Conservation (phyloP, 768 basidiomycete genomes). For the Neoboletus brunneissimus region DNA sequence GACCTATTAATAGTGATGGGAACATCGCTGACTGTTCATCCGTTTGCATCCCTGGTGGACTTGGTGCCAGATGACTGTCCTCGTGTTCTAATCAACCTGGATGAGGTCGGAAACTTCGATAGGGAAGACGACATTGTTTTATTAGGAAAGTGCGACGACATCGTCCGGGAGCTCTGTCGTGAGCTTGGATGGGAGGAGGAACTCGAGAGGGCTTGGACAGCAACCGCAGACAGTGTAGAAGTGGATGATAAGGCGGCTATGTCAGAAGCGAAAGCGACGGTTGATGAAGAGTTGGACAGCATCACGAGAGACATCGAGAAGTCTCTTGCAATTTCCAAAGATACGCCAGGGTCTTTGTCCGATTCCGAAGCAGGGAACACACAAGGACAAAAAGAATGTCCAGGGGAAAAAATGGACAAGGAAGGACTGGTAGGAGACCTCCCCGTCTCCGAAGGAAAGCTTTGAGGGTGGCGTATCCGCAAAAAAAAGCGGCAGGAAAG, state of each 20-base stretch:
- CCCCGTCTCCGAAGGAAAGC: conserved; percentile 8
- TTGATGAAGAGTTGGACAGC: conserved; percentile 25
- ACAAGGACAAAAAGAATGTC: not conserved
- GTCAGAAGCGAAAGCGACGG: conserved; percentile 6
- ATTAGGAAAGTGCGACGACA: conserved; percentile 70
- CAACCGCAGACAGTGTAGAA: conserved; percentile 39
- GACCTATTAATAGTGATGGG: conserved; percentile 91
- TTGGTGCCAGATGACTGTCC: conserved; percentile 58
- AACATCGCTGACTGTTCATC: conserved; percentile 83
- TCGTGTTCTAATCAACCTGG: conserved; percentile 87
- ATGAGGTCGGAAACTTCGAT: conserved; percentile 69
- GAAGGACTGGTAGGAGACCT: not conserved
- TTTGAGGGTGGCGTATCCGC: not conserved
- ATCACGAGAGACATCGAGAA: conserved; percentile 25
- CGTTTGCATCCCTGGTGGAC: conserved; percentile 77
- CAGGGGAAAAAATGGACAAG: not conserved
- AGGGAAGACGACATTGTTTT: conserved; percentile 57
- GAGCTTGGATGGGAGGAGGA: conserved; percentile 77
- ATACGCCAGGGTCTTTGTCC: not conserved
- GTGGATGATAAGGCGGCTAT: conserved; percentile 1
- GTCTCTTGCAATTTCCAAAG: conserved; percentile 18
- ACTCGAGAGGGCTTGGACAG: conserved; percentile 52
- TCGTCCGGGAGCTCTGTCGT: conserved; percentile 56
- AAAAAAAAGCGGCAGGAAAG: too few species aligned
- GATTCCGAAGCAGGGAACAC: not conserved